Base-by-base conservation (phyloP, 345 rosid genomes). In the Citrus unshiu region DNA sequence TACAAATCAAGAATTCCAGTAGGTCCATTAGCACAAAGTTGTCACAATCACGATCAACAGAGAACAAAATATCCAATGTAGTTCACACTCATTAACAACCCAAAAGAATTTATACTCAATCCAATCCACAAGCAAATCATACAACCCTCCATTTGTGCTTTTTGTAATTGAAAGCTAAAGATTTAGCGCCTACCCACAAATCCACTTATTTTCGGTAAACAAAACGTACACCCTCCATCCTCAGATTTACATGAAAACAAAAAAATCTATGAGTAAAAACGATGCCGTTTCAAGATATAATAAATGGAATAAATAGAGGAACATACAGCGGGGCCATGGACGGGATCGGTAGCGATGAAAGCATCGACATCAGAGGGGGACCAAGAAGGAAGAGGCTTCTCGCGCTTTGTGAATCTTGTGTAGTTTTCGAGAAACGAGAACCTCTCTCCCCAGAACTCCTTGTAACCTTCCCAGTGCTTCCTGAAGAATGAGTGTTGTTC, bases 301-400 rank as follows among this genome's bases (percentile, higher is more conserved):
- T 5, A 73, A 46, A 22, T 24, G 43, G 9, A 63, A 32, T 24
- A 61, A 68, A 9, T 34, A 27, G 32, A 54, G 43, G 58, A 63
- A 3, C 68, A 83, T 91, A 95, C 99, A 64, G 86, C 68, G 81
- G 97, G 93, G 83, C 98, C 99, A 73, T 92, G 86, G 49, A 87
- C 79, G 22, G 95, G 93, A 90, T 95, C 99, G 58, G 97, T 87
- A 65, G 95, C 95, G 13, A 95, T 91, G 89, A 95, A 95, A 3
- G 90, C 90, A 0, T 91, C 86, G 57, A 93, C 93, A 77, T 95
- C 99, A 46, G 96, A 85, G 77, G 86, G 74, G 34, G 98, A 92
- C 98, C 98, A 95, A 43, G 91, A 80, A 60, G 96, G 95, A 58
- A 90, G 93, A 39, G 97, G 90, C 21, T 72, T 62, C 34, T 91